Conservation (phyloP, 2,329 filamentous ascomycete genomes). For the Penicillium psychrosexuale region DNA sequence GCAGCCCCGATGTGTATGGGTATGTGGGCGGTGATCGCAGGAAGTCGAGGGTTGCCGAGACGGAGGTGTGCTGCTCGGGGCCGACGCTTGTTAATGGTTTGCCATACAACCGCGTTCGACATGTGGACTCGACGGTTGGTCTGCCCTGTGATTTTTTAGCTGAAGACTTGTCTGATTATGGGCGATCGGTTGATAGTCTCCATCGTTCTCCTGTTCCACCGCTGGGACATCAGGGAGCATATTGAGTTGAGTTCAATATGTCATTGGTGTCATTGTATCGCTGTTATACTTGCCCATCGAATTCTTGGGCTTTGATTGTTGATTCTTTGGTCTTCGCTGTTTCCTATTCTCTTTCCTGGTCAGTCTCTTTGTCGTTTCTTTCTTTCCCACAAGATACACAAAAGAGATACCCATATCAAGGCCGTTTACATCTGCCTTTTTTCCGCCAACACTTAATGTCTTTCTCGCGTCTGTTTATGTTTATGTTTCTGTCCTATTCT, state of each 20-base stretch:
- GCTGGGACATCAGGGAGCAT: constrained; percentile 23
- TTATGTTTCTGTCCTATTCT: neutral
- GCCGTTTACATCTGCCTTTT: neutral
- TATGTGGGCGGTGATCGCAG: constrained; percentile 35
- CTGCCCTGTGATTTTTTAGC: constrained; percentile 20
- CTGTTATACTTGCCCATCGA: neutral
- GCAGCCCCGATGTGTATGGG: constrained; percentile 39
- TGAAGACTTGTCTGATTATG: constrained; percentile 23
- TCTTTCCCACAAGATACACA: constrained; percentile 3
- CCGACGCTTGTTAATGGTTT: constrained; percentile 41
- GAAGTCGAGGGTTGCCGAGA: constrained; percentile 13
- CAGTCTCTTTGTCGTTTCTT: constrained; percentile 7
- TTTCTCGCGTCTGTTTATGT: neutral
- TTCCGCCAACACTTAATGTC: neutral
- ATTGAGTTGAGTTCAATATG: constrained; percentile 7
- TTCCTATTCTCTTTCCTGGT: neutral
- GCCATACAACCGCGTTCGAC: constrained; percentile 37
- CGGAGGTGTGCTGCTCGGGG: constrained; percentile 25
- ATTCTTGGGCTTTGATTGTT: neutral
- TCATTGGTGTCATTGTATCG: neutral
- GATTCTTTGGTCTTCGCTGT: neutral
- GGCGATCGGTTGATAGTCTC: constrained; percentile 15
- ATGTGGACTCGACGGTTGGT: constrained; percentile 10
- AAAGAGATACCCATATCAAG: constrained; percentile 13
- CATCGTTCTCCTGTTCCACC: constrained; percentile 26